These are phyloP conservation scores for Forsythia viridissima DNA, from an alignment of 257 asterid species.

Conservation along the genomic window DNA sequence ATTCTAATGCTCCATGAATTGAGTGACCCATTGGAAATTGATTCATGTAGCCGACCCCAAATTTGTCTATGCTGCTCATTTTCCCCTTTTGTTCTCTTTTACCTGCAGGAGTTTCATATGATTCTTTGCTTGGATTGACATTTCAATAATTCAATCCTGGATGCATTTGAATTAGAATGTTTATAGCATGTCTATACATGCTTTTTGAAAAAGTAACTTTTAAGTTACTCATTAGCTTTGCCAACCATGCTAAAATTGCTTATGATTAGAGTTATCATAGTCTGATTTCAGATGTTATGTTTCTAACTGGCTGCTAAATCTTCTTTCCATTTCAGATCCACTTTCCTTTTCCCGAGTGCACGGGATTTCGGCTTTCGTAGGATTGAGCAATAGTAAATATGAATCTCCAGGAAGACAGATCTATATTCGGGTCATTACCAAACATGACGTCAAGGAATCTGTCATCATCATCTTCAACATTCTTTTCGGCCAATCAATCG, in stretches of 20 bases:
- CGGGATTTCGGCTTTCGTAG: constrained; percentile 29
- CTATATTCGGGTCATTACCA: constrained; percentile 52
- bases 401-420: constrained; percentile 68
- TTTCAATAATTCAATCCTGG: background rate
- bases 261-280: no score
- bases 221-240: constrained; percentile 3
- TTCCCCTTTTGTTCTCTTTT: background rate
- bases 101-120: background rate
- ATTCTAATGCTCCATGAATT: background rate
- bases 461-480: constrained; percentile 88
- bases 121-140: background rate
- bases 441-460: constrained; percentile 65
- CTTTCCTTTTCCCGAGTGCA: constrained; percentile 37
- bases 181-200: background rate
- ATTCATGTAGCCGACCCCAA: background rate
- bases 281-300: constrained; percentile 8
- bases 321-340: constrained; percentile 36
- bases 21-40: background rate
- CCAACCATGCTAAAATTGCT: background rate
- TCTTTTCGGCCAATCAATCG: constrained; percentile 91
- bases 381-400: constrained; percentile 40
- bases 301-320: background rate
- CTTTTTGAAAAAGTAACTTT: background rate
- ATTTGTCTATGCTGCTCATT: background rate
- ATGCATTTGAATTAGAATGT: no score